phyloP scores from a whole-genome alignment of 768 basidiomycete genomes.

The Trametes gibbosa region DNA sequence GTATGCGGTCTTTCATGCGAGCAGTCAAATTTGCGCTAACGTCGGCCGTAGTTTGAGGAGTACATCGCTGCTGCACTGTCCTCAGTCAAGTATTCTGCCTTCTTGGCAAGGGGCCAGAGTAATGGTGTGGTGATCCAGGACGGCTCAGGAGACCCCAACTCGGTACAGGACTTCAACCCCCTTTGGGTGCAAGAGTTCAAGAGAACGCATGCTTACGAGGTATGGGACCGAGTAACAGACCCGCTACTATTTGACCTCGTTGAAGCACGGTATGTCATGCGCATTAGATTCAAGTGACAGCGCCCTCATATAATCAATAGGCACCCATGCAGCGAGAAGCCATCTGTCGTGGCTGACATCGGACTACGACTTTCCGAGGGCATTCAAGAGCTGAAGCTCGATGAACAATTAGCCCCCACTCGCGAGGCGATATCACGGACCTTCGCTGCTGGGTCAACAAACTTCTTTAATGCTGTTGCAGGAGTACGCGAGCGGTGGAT shows the following conservation, averaged over 20 bases:
- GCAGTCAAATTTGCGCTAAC: neutral
- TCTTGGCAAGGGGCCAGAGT: constrained; percentile 65
- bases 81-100: constrained; percentile 88
- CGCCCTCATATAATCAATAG: constrained; percentile 35
- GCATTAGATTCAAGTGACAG: too few species aligned
- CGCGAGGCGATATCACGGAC: constrained; percentile 85
- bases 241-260: constrained; percentile 92
- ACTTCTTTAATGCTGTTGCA: constrained; percentile 87
- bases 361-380: constrained; percentile 91
- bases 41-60: constrained; percentile 72
- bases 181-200: constrained; percentile 88
- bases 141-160: constrained; percentile 56
- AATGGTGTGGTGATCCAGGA: constrained; percentile 66
- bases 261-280: constrained; percentile 72
- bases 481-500: constrained; percentile 79
- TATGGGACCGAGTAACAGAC: constrained; percentile 92
- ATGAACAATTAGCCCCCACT: constrained; percentile 91
- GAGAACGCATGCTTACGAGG: constrained; percentile 80
- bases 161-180: constrained; percentile 80
- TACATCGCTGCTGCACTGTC: constrained; percentile 88
- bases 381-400: constrained; percentile 88
- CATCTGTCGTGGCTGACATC: constrained; percentile 86
- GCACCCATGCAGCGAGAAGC: constrained; percentile 92
- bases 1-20: constrained; percentile 32
- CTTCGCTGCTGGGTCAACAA: constrained; percentile 67